phyloP scores from a whole-genome alignment of 371 early-diverging fungal species.

The Gilbertella persicaria region DNA sequence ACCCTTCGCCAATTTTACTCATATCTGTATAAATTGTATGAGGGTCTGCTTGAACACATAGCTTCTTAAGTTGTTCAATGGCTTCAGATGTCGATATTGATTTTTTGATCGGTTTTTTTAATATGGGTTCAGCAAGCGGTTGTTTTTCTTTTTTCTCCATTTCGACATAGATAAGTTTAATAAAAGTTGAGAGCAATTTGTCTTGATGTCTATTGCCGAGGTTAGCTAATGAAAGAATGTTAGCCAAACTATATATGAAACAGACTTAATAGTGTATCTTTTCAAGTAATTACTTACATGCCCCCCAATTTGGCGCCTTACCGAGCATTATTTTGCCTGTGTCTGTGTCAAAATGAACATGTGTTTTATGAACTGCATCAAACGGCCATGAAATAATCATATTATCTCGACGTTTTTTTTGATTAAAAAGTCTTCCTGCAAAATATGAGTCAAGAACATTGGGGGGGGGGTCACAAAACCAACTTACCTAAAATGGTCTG shows the following conservation, averaged over 20 bases:
- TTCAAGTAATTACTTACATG: conserved; percentile 9
- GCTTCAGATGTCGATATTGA: conserved; percentile 56
- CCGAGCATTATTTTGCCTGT: conserved; percentile 23
- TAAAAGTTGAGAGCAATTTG: conserved; percentile 19
- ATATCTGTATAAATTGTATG: conserved; percentile 52
- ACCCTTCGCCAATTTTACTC: conserved; percentile 76
- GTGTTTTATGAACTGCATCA: conserved; percentile 31
- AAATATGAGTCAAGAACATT: not conserved
- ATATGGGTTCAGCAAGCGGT: not conserved
- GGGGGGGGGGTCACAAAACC: not conserved
- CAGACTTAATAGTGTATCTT: not conserved
- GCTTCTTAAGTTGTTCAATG: conserved; percentile 74
- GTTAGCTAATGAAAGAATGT: conserved; percentile 7
- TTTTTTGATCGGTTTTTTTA: conserved; percentile 3
- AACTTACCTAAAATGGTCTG: not conserved
- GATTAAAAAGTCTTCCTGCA: not conserved
- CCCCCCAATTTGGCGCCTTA: conserved; percentile 16
- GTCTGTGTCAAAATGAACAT: conserved; percentile 18
- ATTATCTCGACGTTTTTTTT: no score
- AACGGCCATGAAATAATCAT: conserved; percentile 27
- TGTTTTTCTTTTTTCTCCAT: conserved; percentile 13
- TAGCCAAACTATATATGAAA: not conserved
- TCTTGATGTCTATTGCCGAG: conserved; percentile 19
- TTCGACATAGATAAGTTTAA: conserved; percentile 26
- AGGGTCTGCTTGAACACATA: conserved; percentile 91